Percentiles rank a stretch among this genome's conserved stretches.
Conservation (phyloP, 805 yeast species). For the Teunomyces funiuensis region DNA sequence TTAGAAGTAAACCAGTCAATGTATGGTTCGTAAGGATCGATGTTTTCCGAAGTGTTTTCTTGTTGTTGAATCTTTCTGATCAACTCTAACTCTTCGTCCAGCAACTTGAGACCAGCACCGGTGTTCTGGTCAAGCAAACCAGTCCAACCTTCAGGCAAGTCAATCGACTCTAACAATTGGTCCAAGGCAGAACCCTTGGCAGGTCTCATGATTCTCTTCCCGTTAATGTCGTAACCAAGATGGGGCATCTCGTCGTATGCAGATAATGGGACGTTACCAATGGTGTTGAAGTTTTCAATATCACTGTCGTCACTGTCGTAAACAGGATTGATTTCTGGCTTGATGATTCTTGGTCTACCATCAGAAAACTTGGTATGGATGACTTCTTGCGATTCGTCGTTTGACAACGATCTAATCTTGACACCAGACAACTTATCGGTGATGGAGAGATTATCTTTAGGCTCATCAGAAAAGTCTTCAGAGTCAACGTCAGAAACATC, state of each 20-base stretch:
- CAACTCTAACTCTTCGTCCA: slow-evolving; percentile 84
- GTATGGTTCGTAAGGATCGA: slow-evolving; percentile 89
- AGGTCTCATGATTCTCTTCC: slow-evolving; percentile 98
- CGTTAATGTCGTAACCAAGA: slow-evolving; percentile 94
- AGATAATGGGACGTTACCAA: slow-evolving; percentile 88
- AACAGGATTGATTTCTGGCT: slow-evolving; percentile 91
- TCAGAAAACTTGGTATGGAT: slow-evolving; percentile 60
- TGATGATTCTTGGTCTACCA: slow-evolving; percentile 74
- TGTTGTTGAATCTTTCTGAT: slow-evolving; percentile 83
- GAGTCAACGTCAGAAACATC: slow-evolving; percentile 42
- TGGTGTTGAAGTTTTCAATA: slow-evolving; percentile 74
- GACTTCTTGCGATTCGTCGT: slow-evolving; percentile 27
- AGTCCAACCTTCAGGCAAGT: slow-evolving; percentile 98
- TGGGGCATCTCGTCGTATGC: slow-evolving; percentile 98
- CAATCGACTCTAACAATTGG: slow-evolving; percentile 83
- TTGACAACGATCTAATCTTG: slow-evolving; percentile 50
- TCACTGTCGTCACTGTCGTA: slow-evolving; percentile 95
- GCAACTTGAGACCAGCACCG: slow-evolving; percentile 78
- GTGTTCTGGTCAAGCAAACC: slow-evolving; percentile 90
- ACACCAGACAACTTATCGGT: slow-evolving; percentile 56
- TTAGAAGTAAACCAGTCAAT: slow-evolving; percentile 94
- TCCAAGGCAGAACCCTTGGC: slow-evolving; percentile 96
- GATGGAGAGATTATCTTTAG: slow-evolving; percentile 50
- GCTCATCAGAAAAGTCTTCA: slow-evolving; percentile 53
- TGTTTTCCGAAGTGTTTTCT: slow-evolving; percentile 74